These are phyloP conservation scores for Paraconiothyrium sp. DNA, from an alignment of 2,329 filamentous ascomycete species.

Conservation along the genomic window DNA sequence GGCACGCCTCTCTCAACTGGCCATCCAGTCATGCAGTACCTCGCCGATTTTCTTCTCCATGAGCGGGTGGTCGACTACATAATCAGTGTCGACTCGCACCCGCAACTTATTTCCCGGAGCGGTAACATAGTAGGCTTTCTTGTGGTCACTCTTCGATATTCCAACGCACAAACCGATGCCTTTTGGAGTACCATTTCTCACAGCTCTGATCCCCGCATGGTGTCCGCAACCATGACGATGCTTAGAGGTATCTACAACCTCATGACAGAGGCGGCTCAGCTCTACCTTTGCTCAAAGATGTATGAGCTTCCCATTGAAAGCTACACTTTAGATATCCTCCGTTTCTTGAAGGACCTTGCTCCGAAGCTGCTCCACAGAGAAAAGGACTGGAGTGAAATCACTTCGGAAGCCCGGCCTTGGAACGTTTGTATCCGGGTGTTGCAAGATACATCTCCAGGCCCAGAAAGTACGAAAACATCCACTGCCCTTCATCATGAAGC, in stretches of 20 bases:
- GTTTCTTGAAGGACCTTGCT: slow-evolving; percentile 41
- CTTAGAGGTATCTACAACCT: slow-evolving; percentile 60
- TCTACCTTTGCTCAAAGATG: slow-evolving; percentile 75
- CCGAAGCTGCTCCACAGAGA: slow-evolving; percentile 30
- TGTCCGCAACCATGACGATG: slow-evolving; percentile 80
- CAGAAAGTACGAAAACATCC: slow-evolving; percentile 65
- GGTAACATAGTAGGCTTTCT: slow-evolving; percentile 88
- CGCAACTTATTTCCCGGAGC: slow-evolving; percentile 84
- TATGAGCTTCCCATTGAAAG: slow-evolving; percentile 51
- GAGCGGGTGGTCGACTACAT: slow-evolving; percentile 85
- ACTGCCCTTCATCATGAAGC: slow-evolving; percentile 72
- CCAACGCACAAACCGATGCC: slow-evolving; percentile 74
- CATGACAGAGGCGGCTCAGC: slow-evolving; percentile 56
- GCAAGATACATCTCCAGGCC: slow-evolving; percentile 71
- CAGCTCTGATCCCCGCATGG: slow-evolving; percentile 85
- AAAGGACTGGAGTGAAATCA: slow-evolving; percentile 23
- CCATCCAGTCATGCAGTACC: slow-evolving; percentile 69
- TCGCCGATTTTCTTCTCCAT: slow-evolving; percentile 74
- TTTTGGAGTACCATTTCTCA: slow-evolving; percentile 86
- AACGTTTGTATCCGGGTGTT: slow-evolving; percentile 73
- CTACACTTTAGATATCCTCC: slow-evolving; percentile 43
- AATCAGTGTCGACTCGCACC: slow-evolving; percentile 88
- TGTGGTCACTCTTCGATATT: slow-evolving; percentile 79
- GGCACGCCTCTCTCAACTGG: slow-evolving; percentile 44
- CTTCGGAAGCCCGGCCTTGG: slow-evolving; percentile 54